Evolutionary conservation across 176 grass and related monocot genomes (phyloP).

Genomic region (Chloris gayana): DNA sequence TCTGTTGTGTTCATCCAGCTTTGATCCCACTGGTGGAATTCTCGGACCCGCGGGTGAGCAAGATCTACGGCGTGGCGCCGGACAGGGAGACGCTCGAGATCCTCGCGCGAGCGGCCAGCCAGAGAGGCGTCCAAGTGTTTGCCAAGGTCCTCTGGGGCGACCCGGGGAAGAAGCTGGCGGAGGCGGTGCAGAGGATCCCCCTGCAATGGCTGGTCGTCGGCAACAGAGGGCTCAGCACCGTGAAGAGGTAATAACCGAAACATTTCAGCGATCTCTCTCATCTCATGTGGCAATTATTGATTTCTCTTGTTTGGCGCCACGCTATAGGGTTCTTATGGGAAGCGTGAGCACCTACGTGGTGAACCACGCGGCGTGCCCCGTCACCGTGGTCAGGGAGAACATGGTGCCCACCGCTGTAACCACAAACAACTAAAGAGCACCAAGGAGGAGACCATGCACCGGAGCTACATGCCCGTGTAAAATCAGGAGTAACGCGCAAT

Average conservation of each 20-base stretch:
- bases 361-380: conserved; percentile 51
- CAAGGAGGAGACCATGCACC: neutral
- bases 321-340: conserved; percentile 58
- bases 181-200: conserved; percentile 53
- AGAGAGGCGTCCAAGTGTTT: conserved; percentile 44
- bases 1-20: conserved; percentile 29
- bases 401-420: neutral
- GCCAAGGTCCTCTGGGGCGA: conserved; percentile 68
- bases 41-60: conserved; percentile 38
- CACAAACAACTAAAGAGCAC: neutral
- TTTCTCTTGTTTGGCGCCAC: neutral
- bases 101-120: conserved; percentile 34
- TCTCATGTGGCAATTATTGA: neutral
- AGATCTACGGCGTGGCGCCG: conserved; percentile 49
- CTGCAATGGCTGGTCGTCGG: conserved; percentile 57
- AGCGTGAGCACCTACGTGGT: conserved; percentile 67
- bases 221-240: conserved; percentile 46
- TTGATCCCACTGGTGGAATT: conserved; percentile 60
- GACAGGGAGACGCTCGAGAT: conserved; percentile 58
- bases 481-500: neutral
- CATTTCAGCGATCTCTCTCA: neutral
- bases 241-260: conserved; percentile 40
- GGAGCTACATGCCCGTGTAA: neutral
- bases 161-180: conserved; percentile 47
- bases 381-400: conserved; percentile 61